Percentiles rank a stretch among this genome's conserved stretches.
Evolutionary conservation across 1,284 basidiomycete species (phyloP).

Genomic region (Boletus semigastroideus): DNA sequence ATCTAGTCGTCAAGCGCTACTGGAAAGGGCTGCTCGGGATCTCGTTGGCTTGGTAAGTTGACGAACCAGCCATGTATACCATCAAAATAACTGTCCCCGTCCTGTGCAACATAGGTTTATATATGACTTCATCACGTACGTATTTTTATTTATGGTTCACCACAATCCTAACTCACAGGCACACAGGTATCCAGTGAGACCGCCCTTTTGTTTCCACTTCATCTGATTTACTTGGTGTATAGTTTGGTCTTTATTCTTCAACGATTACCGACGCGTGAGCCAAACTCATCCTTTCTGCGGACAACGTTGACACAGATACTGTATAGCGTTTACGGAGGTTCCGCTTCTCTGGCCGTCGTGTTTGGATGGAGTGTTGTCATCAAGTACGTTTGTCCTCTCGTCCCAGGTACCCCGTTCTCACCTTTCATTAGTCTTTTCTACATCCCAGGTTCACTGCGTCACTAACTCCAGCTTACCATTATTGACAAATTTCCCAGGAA

Average conservation of each 20-base stretch:
- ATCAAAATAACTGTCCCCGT: neutral
- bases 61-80: neutral
- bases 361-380: conserved; percentile 80
- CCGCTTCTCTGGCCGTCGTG: conserved; percentile 50
- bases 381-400: conserved; percentile 49
- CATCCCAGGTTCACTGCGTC: conserved; percentile 47
- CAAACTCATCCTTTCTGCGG: neutral
- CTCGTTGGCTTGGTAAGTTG: conserved; percentile 64
- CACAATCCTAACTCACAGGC: conserved; percentile 2
- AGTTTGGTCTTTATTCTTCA: conserved; percentile 85
- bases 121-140: conserved; percentile 79
- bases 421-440: conserved; percentile 62
- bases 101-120: conserved; percentile 56
- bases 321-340: conserved; percentile 57
- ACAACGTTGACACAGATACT: neutral
- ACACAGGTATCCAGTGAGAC: conserved; percentile 56
- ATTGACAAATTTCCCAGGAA: conserved; percentile 43
- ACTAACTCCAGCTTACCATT: neutral
- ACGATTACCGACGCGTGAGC: conserved; percentile 69
- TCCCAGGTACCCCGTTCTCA: neutral
- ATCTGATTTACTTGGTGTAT: conserved; percentile 3
- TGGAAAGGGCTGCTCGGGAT: conserved; percentile 70
- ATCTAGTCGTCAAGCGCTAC: conserved; percentile 80
- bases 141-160: conserved; percentile 13
- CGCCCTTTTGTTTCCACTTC: neutral